phyloP scores from a whole-genome alignment of 192 early-diverging fungal species.

The Coemansia sp. region DNA sequence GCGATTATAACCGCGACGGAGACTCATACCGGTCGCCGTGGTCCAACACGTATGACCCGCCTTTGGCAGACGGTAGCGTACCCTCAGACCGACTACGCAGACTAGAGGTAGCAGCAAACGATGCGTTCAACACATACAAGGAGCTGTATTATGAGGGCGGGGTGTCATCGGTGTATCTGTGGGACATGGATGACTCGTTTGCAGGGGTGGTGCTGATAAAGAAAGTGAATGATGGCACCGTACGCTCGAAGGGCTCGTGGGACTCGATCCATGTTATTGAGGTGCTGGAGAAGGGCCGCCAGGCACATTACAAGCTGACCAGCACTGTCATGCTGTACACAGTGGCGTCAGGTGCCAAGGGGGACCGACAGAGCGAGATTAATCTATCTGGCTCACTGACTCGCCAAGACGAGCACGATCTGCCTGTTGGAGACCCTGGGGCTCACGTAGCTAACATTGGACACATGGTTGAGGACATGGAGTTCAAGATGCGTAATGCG shows the following conservation, averaged over 20 bases:
- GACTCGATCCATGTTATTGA: slow-evolving; percentile 98
- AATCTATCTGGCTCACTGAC: slow-evolving; percentile 92
- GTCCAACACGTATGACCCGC: slow-evolving; percentile 93
- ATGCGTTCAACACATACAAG: slow-evolving; percentile 94
- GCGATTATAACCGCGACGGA: slow-evolving; percentile 97
- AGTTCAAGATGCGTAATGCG: slow-evolving; percentile 92
- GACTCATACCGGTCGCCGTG: slow-evolving; percentile 95
- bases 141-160: slow-evolving; percentile 92
- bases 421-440: slow-evolving; percentile 65
- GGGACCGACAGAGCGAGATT: slow-evolving; percentile 58
- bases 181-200: slow-evolving; percentile 87
- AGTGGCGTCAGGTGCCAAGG: slow-evolving; percentile 61
- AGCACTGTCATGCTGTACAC: slow-evolving; percentile 96
- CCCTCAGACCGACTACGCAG: slow-evolving; percentile 82
- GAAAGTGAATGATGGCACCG: slow-evolving; percentile 78
- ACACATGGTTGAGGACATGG: slow-evolving; percentile 97
- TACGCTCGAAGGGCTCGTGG: slow-evolving; percentile 87
- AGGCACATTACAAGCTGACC: slow-evolving; percentile 93
- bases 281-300: slow-evolving; percentile 79
- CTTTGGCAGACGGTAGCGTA: slow-evolving; percentile 70
- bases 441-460: slow-evolving; percentile 94
- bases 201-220: slow-evolving; percentile 94
- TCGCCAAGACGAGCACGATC: slow-evolving; percentile 86
- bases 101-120: slow-evolving; percentile 89
- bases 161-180: slow-evolving; percentile 95